Evolutionary conservation across 352 stramenopile genomes (phyloP), one percentile per base, ranked within the genome.

Genomic region (Globisporangium perplexum): DNA sequence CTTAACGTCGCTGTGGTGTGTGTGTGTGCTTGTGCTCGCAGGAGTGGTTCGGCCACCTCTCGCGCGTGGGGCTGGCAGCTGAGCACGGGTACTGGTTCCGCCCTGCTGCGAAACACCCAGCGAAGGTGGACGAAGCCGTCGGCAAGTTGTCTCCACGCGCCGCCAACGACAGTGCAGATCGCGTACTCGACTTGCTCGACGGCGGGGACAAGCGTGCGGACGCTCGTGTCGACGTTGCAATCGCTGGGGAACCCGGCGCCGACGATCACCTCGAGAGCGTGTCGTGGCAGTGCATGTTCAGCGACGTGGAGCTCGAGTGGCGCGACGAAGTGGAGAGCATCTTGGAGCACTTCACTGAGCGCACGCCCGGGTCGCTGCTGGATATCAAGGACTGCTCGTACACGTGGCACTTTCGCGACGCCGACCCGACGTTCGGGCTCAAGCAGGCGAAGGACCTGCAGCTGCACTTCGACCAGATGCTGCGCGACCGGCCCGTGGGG

Each of bases 361-460:
- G 85, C 20, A 95, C 86, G 35, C 86, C 86, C n/a, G 85, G 86
- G 4, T 92, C 82, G 15, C 55, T 93, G 17, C 48, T 95, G 57
- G 86, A 95, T 39, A 66, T 83, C 33, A 95, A 95, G 50, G 83
- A 95, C 55, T 93, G 83, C 54, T 86, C 70, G 55, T 89, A 93
- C 60, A 93, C 83, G 41, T 95, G 85, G 85, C 85, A 95, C 60
- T 95, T 93, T 59, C 74, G 81, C 47, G 85, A 95, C 54, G 82
- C 83, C 2, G 85, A 95, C 60, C 77, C 82, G 17, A 88, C 78
- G 5, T 94, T 91, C 57, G 86, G 86, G 1, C 57, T 94, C 15
- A 93, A 88, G 53, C 86, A 95, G 46, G 86, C 86, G 10, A 95
- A 94, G 55, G 83, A 95, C 41, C 63, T 95, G 76, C 86, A 95